phyloP scores from a whole-genome alignment of 192 early-diverging fungal species.

The Entophlyctis luteolus region DNA sequence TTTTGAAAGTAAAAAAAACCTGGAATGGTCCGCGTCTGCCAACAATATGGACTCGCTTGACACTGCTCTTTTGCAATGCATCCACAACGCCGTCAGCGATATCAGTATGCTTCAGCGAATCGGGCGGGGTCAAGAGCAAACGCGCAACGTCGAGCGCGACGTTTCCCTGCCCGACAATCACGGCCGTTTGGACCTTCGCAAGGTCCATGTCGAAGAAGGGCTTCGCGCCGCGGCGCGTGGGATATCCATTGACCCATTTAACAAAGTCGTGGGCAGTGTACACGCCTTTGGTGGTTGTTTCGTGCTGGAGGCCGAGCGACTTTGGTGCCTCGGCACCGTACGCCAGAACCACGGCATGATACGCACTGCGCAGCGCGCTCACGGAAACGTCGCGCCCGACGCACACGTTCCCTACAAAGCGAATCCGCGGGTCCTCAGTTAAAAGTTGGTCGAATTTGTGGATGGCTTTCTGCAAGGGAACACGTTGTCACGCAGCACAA shows the following conservation, averaged over 20 bases:
- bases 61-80: constrained; percentile 56
- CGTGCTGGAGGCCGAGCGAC: constrained; percentile 63
- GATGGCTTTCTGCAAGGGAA: constrained; percentile 66
- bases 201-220: constrained; percentile 51
- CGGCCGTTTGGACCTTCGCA: constrained; percentile 61
- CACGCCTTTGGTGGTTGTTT: constrained; percentile 58
- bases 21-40: constrained; percentile 90
- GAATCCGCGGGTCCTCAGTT: constrained; percentile 61
- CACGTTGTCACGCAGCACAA: neutral
- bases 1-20: constrained; percentile 49
- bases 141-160: constrained; percentile 90
- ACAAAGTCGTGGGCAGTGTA: constrained; percentile 82
- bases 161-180: constrained; percentile 90
- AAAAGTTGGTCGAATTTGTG: constrained; percentile 76
- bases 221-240: constrained; percentile 60
- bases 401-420: constrained; percentile 76
- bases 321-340: constrained; percentile 81
- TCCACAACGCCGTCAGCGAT: constrained; percentile 73
- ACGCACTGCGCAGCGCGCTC: constrained; percentile 49
- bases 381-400: constrained; percentile 54
- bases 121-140: constrained; percentile 70
- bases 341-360: constrained; percentile 76
- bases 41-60: constrained; percentile 82
- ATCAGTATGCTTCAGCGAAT: constrained; percentile 78
- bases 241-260: constrained; percentile 89